Evolutionary conservation across 75 land plant genomes (phyloP).

Genomic region (Cunninghamia lanceolata): DNA sequence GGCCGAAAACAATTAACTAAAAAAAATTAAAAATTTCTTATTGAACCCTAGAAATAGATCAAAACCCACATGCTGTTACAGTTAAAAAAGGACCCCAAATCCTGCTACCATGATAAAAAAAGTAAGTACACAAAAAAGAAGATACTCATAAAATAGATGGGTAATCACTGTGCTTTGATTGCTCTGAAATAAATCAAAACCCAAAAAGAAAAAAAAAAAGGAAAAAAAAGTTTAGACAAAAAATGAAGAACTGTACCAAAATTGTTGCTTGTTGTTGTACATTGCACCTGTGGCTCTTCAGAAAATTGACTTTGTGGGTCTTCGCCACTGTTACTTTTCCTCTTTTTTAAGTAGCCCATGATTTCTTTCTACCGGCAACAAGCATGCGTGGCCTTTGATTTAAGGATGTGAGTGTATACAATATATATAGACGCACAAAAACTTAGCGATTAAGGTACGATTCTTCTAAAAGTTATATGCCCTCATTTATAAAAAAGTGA

Average conservation of each 20-base stretch:
- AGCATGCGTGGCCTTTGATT: neutral
- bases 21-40: neutral
- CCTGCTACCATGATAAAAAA: too few relatives aligned
- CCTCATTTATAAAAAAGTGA: too few relatives aligned
- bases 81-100: too few relatives aligned
- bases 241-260: neutral
- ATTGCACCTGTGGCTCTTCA: neutral
- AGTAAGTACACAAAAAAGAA: neutral
- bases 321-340: neutral
- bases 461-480: too few relatives aligned
- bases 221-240: neutral
- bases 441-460: neutral
- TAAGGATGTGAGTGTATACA: neutral
- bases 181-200: neutral
- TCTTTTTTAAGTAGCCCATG: neutral
- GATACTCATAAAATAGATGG: too few relatives aligned
- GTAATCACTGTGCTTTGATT: neutral
- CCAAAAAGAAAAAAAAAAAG: neutral
- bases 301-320: constrained; percentile 1
- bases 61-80: too few relatives aligned
- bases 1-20: neutral
- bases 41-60: neutral
- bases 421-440: neutral
- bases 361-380: neutral
- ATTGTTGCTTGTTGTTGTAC: neutral